Conservation (phyloP, 768 basidiomycete genomes). For the Suillus luteus region DNA sequence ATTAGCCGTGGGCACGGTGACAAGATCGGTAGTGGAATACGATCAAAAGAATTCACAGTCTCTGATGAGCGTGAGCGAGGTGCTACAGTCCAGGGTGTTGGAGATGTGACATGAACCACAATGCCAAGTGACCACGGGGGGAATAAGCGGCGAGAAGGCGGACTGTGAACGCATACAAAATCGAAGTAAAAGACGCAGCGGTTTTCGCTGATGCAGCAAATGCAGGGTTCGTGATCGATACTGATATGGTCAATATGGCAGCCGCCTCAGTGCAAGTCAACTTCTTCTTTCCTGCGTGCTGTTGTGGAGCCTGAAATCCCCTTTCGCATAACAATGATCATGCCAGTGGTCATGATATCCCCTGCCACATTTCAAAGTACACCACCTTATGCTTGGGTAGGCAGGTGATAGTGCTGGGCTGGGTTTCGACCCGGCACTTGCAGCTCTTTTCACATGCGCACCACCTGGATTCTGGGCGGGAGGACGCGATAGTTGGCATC, state of each 20-base stretch:
- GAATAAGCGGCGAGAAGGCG: not conserved
- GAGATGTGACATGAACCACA: not conserved
- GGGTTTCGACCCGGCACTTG: not conserved
- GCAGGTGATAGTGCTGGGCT: too few species aligned
- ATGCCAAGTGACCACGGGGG: not conserved
- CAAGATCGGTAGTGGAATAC: not conserved
- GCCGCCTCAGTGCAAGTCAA: not conserved
- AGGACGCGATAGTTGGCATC: not conserved
- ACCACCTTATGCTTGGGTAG: not conserved
- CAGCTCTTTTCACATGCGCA: not conserved
- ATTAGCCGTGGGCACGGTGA: conserved; percentile 2
- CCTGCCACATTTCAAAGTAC: not conserved
- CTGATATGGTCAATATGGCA: not conserved
- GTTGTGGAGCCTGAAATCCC: not conserved
- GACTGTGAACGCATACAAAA: not conserved
- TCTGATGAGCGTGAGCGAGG: not conserved
- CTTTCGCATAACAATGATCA: conserved; percentile 5
- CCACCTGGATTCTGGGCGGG: not conserved
- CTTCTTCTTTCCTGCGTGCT: not conserved
- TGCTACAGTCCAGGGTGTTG: not conserved
- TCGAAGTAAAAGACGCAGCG: not conserved
- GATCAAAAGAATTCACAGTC: not conserved
- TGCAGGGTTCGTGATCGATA: not conserved
- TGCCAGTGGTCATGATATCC: not conserved
- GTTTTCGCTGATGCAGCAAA: not conserved